Evolutionary conservation across 2,329 filamentous ascomycete genomes (phyloP), one percentile per base, ranked within the genome.

Genomic region (Pyricularia pennisetigena): DNA sequence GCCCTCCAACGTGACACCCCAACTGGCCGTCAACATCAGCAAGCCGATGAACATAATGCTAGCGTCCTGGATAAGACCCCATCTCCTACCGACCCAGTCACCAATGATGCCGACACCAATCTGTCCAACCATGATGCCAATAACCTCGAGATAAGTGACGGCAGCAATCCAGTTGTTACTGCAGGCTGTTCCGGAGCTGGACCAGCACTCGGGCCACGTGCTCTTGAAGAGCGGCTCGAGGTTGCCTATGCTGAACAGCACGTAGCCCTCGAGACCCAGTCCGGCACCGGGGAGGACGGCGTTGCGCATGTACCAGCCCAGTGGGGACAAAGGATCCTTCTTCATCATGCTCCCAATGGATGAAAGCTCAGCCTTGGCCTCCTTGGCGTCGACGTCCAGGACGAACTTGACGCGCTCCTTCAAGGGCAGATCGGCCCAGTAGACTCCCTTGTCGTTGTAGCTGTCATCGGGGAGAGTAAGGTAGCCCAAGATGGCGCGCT

Each of bases 181-280:
- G 82, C 94, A 98, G 30, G 86, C 88, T 3, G 82, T 78, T 70
- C 85, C 78, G 0, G 75, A 76, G 28, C 82, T 81, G 14, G 82
- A 83, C 94, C 94, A 98, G 82, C 94, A 98, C 3, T 80, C 73
- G 0, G 88, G 86, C 85, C 94, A 98, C 6, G 88, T 87, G 41
- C 86, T 84, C 70, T 87, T 79, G 76, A 97, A 94, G 12, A 98
- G 84, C 4, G 94, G 91, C 75, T 91, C 88, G 71, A 98, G 82
- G 79, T 97, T 97, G 69, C 94, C 94, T 73, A 98, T 97, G 71
- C 94, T 97, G 84, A 98, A 98, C 24, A 98, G 86, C 61, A 97
- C 94, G 76, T 97, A 98, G 74, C 93, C 94, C 84, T 98, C 94
- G 30, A 98, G 86, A 76, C 93, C 90, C 67, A 98, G 87, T 76